A percentile compares a stretch with the other conserved stretches of the same genome.
Conservation (phyloP, 495 filamentous ascomycete species). For the Lichenothelia convexa region DNA sequence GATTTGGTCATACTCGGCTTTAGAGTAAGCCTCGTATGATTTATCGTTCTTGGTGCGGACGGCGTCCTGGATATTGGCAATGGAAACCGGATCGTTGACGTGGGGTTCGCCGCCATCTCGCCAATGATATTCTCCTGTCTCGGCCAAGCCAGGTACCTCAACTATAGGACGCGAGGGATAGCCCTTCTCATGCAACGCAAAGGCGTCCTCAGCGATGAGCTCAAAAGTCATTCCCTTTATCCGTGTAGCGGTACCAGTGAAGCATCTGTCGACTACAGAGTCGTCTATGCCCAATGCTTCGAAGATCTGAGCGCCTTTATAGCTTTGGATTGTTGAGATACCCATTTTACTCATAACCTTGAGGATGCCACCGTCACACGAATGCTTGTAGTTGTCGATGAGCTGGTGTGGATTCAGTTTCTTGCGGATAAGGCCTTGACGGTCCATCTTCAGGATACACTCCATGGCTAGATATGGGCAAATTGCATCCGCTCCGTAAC, state of each 20-base stretch:
- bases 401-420: constrained; percentile 67
- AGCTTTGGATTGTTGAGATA: constrained; percentile 93
- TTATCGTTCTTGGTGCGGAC: constrained; percentile 99
- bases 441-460: constrained; percentile 97
- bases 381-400: constrained; percentile 95
- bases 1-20: constrained; percentile 89
- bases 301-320: constrained; percentile 99
- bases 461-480: constrained; percentile 96
- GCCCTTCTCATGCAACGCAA: constrained; percentile 90
- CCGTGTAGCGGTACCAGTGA: constrained; percentile 85
- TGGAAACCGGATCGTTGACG: constrained; percentile 86
- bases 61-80: constrained; percentile 96
- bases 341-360: constrained; percentile 99
- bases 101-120: constrained; percentile 97
- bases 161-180: constrained; percentile 71
- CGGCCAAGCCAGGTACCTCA: constrained; percentile 65
- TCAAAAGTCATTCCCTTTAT: constrained; percentile 95
- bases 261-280: constrained; percentile 88
- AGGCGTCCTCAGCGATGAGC: constrained; percentile 88
- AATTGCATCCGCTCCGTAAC: constrained; percentile 90
- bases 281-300: constrained; percentile 97
- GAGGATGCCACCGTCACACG: constrained; percentile 90
- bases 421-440: constrained; percentile 85
- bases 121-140: constrained; percentile 99
- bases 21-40: constrained; percentile 95